These are phyloP conservation scores for Penicillium alfredii DNA, from an alignment of 495 filamentous ascomycete species.

Conservation along the genomic window DNA sequence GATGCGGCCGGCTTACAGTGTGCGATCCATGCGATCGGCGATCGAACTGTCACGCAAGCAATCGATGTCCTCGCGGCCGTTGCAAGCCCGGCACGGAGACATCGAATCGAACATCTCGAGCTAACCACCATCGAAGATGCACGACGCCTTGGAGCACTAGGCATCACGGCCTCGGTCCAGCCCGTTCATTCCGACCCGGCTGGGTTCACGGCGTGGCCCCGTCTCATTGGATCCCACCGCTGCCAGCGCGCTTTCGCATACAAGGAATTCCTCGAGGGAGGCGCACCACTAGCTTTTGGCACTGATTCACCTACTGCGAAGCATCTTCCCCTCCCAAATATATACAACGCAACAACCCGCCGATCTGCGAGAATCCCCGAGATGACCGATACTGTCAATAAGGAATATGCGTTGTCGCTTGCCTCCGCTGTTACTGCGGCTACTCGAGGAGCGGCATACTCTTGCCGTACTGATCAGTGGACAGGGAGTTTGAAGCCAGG, in stretches of 20 bases:
- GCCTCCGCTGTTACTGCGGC: slow-evolving; percentile 46
- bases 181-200: slow-evolving; percentile 59
- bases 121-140: slow-evolving; percentile 47
- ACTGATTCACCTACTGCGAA: slow-evolving; percentile 54
- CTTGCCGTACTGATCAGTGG: slow-evolving; percentile 48
- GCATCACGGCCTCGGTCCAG: slow-evolving; percentile 57
- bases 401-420: slow-evolving; percentile 45
- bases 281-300: slow-evolving; percentile 49
- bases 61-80: slow-evolving; percentile 30
- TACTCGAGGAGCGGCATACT: slow-evolving; percentile 50
- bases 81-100: slow-evolving; percentile 32
- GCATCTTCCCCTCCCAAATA: slow-evolving; percentile 45
- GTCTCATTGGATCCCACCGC: slow-evolving; percentile 45
- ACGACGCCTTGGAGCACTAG: slow-evolving; percentile 44
- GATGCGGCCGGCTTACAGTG: slow-evolving; percentile 45
- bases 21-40: slow-evolving; percentile 54
- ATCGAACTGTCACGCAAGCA: slow-evolving; percentile 43
- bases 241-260: slow-evolving; percentile 54
- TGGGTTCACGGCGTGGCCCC: slow-evolving; percentile 51
- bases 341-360: slow-evolving; percentile 52
- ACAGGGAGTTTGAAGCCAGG: slow-evolving; percentile 44
- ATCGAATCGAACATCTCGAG: slow-evolving; percentile 57
- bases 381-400: slow-evolving; percentile 40
- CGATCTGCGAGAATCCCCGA: slow-evolving; percentile 44
- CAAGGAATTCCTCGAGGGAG: slow-evolving; percentile 49